Evolutionary conservation across 192 early-diverging fungal genomes (phyloP).

Genomic region (Coemansia sp.): DNA sequence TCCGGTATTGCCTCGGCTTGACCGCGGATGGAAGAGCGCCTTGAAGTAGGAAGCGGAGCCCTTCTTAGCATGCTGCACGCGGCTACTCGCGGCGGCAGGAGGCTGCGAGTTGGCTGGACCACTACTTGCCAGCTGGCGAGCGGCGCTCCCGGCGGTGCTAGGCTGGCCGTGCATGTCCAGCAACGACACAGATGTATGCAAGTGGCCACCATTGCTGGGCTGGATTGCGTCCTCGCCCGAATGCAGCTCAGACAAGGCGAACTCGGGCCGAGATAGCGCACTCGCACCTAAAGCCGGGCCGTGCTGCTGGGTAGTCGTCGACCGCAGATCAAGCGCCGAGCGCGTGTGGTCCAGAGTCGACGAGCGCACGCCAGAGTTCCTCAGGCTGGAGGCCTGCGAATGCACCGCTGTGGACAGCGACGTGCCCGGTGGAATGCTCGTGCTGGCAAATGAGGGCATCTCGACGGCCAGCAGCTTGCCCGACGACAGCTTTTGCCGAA

Average conservation of each 20-base stretch:
- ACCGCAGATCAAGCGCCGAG: slow-evolving; percentile 42
- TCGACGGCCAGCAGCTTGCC: slow-evolving; percentile 49
- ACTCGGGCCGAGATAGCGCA: not conserved
- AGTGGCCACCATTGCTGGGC: not conserved
- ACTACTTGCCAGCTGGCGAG: not conserved
- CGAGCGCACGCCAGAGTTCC: slow-evolving; percentile 29
- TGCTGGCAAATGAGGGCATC: slow-evolving; percentile 32
- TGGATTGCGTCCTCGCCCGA: not conserved
- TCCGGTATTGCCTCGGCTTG: slow-evolving; percentile 23
- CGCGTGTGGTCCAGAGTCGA: slow-evolving; percentile 25
- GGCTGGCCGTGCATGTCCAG: slow-evolving; percentile 4
- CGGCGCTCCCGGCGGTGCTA: not conserved
- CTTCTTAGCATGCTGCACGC: slow-evolving; percentile 39
- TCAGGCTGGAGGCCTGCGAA: slow-evolving; percentile 37
- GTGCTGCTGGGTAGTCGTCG: not conserved
- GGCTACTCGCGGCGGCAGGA: slow-evolving; percentile 2
- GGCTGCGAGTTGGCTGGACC: not conserved
- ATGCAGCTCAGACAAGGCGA: not conserved
- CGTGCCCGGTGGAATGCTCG: not conserved
- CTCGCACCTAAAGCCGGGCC: not conserved
- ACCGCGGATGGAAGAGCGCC: slow-evolving; percentile 51
- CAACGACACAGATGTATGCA: slow-evolving; percentile 1
- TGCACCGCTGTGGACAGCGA: slow-evolving; percentile 16
- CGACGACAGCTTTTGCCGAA: slow-evolving; percentile 48
- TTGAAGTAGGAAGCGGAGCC: slow-evolving; percentile 51